Conservation (phyloP, 1,284 basidiomycete species). For the Fereydounia khargensis region DNA sequence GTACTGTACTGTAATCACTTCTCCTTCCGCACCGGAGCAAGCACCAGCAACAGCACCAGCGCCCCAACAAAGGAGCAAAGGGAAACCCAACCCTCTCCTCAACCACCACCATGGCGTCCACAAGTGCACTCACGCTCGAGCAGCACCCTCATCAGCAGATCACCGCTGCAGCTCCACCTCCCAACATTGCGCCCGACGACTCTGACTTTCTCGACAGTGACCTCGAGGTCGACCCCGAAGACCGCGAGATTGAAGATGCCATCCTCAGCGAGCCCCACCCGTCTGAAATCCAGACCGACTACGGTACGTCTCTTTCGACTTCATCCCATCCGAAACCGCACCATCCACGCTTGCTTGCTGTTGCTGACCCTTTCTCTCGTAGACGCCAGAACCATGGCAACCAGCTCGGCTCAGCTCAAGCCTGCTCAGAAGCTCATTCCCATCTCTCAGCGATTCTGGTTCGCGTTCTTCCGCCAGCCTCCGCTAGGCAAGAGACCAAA, state of each 20-base stretch:
- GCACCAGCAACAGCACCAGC: too few relatives aligned
- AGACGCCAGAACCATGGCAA: too few relatives aligned
- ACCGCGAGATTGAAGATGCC: conserved; percentile 16
- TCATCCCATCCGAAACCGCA: too few relatives aligned
- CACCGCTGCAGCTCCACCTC: too few relatives aligned
- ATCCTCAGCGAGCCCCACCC: conserved; percentile 11
- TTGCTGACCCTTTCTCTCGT: too few relatives aligned
- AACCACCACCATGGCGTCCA: conserved; percentile 22
- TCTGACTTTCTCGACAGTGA: conserved; percentile 48
- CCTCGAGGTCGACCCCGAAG: conserved; percentile 14
- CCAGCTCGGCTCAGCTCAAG: conserved; percentile 5
- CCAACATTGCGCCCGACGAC: conserved; percentile 38
- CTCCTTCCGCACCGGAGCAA: too few relatives aligned
- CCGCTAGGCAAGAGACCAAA: too few relatives aligned
- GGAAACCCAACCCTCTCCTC: too few relatives aligned
- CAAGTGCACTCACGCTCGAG: conserved; percentile 18
- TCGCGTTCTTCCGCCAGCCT: conserved; percentile 46
- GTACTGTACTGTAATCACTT: too few relatives aligned
- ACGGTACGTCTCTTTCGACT: too few relatives aligned
- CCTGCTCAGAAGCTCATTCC: conserved; percentile 41
- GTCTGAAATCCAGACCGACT: neutral
- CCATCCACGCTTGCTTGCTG: too few relatives aligned
- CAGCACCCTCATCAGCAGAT: conserved; percentile 11
- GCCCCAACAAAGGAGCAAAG: too few relatives aligned
- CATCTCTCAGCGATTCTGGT: conserved; percentile 46